phyloP scores from a whole-genome alignment of 345 rosid species.

The Lepidium africanum region DNA sequence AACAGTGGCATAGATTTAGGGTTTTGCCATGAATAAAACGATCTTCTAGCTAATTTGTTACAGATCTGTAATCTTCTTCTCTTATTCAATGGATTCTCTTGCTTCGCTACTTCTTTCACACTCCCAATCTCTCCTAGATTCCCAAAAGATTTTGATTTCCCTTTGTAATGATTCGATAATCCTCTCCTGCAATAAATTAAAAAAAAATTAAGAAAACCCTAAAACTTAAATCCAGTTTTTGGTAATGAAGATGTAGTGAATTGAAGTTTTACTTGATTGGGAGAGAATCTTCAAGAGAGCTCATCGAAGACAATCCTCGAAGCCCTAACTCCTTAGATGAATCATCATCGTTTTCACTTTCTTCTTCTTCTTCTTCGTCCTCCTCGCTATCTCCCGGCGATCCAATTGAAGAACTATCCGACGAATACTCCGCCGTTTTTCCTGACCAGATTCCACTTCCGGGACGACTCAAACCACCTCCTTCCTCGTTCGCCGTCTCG shows the following conservation, averaged over 20 bases:
- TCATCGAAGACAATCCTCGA: conserved; percentile 31
- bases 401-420: conserved; percentile 65
- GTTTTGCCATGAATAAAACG: conserved; percentile 52
- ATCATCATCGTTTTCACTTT: conserved; percentile 18
- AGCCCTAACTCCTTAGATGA: conserved; percentile 18
- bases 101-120: conserved; percentile 61
- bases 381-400: conserved; percentile 48
- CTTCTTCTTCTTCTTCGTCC: conserved; percentile 26
- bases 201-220: background rate
- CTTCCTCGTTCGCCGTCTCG: conserved; percentile 2
- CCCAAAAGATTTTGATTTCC: conserved; percentile 81
- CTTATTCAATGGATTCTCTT: conserved; percentile 79
- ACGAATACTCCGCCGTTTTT: conserved; percentile 28
- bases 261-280: conserved; percentile 39
- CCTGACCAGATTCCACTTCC: conserved; percentile 29
- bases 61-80: conserved; percentile 57
- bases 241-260: background rate
- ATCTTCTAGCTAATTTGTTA: conserved; percentile 40
- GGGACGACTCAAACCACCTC: background rate
- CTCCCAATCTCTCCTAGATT: conserved; percentile 48
- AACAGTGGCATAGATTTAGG: conserved; percentile 87
- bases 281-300: conserved; percentile 56
- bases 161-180: conserved; percentile 66
- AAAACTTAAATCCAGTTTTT: background rate
- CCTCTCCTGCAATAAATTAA: conserved; percentile 48